These are phyloP conservation scores for Saturnispora hagleri DNA, from an alignment of 805 yeast genomes.

Conservation along the genomic window DNA sequence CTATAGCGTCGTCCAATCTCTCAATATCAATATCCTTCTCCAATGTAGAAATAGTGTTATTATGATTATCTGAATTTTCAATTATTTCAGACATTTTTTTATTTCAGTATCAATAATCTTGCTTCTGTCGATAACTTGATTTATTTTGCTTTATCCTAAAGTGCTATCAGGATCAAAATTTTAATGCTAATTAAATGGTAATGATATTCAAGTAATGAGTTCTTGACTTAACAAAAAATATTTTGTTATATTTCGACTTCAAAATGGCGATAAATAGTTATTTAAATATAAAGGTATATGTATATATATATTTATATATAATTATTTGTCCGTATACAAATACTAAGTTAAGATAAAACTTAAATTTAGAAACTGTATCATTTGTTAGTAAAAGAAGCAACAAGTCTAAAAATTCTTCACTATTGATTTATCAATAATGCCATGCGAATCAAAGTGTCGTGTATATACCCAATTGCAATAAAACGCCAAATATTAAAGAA, in stretches of 20 bases:
- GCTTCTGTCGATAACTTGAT: neutral
- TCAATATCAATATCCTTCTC: neutral
- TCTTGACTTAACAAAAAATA: neutral
- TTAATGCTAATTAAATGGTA: neutral
- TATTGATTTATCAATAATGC: neutral
- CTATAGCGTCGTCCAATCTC: neutral
- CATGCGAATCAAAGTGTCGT: neutral
- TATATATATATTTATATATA: no score
- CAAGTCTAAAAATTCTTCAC: neutral
- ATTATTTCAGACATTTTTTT: neutral
- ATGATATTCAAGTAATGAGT: neutral
- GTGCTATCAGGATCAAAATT: neutral
- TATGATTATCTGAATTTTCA: neutral
- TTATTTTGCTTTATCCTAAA: neutral
- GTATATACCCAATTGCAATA: neutral
- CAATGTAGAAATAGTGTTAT: neutral
- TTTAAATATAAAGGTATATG: neutral
- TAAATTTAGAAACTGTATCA: neutral
- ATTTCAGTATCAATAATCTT: neutral
- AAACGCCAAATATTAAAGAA: neutral
- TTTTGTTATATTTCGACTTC: neutral
- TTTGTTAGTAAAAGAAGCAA: neutral
- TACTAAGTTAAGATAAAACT: no score
- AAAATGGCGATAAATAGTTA: neutral
- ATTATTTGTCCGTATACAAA: no score